phyloP scores from a whole-genome alignment of 164 flowering plant genomes.

The Aristolochia contorta region DNA sequence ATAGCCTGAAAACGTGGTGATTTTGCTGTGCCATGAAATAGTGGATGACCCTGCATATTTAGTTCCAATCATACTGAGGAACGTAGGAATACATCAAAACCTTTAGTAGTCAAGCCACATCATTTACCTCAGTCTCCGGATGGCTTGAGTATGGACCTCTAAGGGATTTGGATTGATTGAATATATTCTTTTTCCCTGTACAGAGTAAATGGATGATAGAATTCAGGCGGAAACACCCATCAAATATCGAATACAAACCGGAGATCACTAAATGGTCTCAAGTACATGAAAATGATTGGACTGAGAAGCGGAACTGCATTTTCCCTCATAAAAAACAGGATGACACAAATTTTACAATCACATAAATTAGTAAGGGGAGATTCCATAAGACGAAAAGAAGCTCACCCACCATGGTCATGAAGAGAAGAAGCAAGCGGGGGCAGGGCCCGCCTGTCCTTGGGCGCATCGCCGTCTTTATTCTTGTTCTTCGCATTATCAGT shows the following conservation, averaged over 20 bases:
- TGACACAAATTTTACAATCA: background rate
- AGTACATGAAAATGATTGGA: background rate
- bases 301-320: background rate
- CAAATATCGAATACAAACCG: background rate
- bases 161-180: conserved; percentile 56
- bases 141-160: conserved; percentile 20
- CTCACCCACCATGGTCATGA: conserved; percentile 26
- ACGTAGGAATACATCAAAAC: background rate
- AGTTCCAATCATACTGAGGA: background rate
- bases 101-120: background rate
- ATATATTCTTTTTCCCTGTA: conserved; percentile 45
- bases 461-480: conserved; percentile 11
- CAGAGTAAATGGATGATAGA: conserved; percentile 4
- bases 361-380: background rate
- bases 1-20: conserved; percentile 92
- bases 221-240: background rate
- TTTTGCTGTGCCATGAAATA: conserved; percentile 36
- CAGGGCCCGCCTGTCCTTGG: conserved; percentile 1
- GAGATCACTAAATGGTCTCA: background rate
- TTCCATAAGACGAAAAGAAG: background rate
- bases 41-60: conserved; percentile 37
- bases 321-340: background rate
- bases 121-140: conserved; percentile 50
- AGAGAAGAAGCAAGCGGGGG: conserved; percentile 7
- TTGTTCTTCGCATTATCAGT: conserved; percentile 4